These are phyloP conservation scores for Triticum monococcum DNA, from an alignment of 176 grass and related monocot species.

Conservation along the genomic window DNA sequence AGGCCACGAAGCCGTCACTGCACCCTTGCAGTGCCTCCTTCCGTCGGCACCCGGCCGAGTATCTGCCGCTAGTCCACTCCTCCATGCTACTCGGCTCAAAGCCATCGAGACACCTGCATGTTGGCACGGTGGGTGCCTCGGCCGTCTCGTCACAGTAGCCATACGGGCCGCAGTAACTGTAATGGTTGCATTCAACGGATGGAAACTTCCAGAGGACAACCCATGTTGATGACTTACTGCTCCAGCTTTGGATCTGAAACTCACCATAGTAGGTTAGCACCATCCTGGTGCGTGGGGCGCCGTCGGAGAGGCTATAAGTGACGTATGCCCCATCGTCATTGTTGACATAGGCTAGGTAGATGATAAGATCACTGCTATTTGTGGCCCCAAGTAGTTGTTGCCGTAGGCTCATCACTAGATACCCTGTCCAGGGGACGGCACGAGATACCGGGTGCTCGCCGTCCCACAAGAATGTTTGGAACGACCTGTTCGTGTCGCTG, in stretches of 20 bases:
- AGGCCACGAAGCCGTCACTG: neutral
- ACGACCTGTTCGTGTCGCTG: neutral
- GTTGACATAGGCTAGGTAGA: neutral
- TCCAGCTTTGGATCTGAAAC: conserved; percentile 15
- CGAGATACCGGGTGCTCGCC: neutral
- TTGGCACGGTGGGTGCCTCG: neutral
- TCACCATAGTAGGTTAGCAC: conserved; percentile 19
- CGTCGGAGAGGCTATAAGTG: neutral
- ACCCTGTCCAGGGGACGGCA: conserved; percentile 32
- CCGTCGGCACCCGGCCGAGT: conserved; percentile 15
- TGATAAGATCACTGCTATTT: neutral
- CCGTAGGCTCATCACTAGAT: neutral
- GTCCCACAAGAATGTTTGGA: neutral
- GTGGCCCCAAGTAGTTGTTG: neutral
- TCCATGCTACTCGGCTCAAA: conserved; percentile 3
- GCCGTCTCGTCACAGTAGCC: conserved; percentile 37
- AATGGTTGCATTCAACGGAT: neutral
- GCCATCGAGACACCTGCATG: conserved; percentile 44
- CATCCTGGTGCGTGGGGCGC: neutral
- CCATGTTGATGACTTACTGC: neutral
- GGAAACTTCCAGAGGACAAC: neutral
- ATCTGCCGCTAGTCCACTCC: conserved; percentile 15
- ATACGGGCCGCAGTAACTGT: conserved; percentile 30
- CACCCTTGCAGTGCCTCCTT: neutral
- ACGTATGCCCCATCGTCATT: neutral